Percentiles rank a stretch among this genome's conserved stretches.
Evolutionary conservation across 129 eudicot genomes (phyloP).

Genomic region (Flaveria sonorensis): DNA sequence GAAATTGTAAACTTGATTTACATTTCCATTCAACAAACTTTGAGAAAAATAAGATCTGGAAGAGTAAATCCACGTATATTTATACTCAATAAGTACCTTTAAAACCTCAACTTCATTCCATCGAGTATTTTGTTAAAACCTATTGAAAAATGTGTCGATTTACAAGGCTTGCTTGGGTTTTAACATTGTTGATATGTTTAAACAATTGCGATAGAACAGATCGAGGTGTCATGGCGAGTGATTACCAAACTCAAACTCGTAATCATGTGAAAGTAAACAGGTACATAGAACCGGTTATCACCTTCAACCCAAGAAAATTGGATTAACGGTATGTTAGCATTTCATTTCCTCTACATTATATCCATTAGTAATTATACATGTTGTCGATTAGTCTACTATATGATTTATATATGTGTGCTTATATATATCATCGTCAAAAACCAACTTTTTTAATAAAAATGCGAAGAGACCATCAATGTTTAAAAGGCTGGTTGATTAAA

Average conservation of each 20-base stretch:
- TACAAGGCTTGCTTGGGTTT: slow-evolving; percentile 10
- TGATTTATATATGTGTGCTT: not conserved
- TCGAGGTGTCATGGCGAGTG: slow-evolving; percentile 37
- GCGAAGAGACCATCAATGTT: not conserved
- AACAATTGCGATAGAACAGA: not conserved
- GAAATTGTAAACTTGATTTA: slow-evolving; percentile 5
- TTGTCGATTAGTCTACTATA: not conserved
- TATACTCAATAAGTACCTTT: not conserved
- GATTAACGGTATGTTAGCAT: slow-evolving; percentile 58
- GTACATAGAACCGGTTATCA: slow-evolving; percentile 63
- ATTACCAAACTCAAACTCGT: slow-evolving; percentile 23
- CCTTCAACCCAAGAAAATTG: slow-evolving; percentile 67
- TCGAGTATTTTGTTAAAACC: not conserved
- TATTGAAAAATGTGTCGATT: slow-evolving; percentile 14
- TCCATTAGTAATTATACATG: not conserved
- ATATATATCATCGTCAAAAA: not conserved
- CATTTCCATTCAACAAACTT: not conserved
- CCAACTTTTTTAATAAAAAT: not conserved
- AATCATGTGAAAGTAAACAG: slow-evolving; percentile 32
- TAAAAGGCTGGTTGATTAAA: not conserved
- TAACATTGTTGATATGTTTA: slow-evolving; percentile 19
- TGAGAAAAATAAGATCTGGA: slow-evolving; percentile 14
- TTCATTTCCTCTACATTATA: not conserved
- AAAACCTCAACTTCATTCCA: not conserved
- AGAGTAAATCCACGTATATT: not conserved